These are phyloP conservation scores for Penicillium paneum DNA, from an alignment of 2,329 filamentous ascomycete species.

Conservation along the genomic window DNA sequence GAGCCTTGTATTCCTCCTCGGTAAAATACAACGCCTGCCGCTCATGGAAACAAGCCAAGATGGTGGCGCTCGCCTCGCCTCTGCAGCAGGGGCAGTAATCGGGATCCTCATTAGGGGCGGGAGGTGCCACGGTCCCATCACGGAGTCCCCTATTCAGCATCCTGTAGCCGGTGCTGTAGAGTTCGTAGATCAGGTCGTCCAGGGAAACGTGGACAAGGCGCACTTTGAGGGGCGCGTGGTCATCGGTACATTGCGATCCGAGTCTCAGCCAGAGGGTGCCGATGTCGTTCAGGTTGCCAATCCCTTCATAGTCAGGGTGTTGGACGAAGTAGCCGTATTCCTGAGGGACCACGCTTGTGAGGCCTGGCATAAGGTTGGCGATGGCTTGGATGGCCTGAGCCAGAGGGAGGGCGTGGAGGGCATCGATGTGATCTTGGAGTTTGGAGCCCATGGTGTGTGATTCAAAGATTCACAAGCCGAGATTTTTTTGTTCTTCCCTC, in stretches of 20 bases:
- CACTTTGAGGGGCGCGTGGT: conserved; percentile 16
- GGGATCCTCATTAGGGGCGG: neutral
- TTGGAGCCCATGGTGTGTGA: neutral
- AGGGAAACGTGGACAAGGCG: conserved; percentile 16
- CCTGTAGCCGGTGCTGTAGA: conserved; percentile 12
- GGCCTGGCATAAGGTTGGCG: conserved; percentile 8
- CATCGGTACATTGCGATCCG: conserved; percentile 9
- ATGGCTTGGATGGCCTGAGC: conserved; percentile 11
- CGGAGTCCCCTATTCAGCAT: neutral
- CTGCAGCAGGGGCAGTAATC: conserved; percentile 19
- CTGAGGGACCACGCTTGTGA: conserved; percentile 13
- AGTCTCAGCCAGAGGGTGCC: conserved; percentile 12
- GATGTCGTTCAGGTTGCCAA: conserved; percentile 16
- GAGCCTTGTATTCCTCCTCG: conserved; percentile 12
- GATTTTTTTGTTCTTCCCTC: neutral
- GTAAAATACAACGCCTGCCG: conserved; percentile 16
- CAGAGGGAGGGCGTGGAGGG: conserved; percentile 11
- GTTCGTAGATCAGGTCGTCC: conserved; percentile 10
- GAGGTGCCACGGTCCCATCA: conserved; percentile 9
- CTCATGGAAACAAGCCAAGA: conserved; percentile 11
- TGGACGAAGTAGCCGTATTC: conserved; percentile 11
- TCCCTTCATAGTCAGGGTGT: conserved; percentile 14
- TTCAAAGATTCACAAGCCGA: neutral
- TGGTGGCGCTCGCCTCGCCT: conserved; percentile 18
- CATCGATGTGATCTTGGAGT: conserved; percentile 12